Conservation (phyloP, 768 basidiomycete species). For the Calvatia gigantea region DNA sequence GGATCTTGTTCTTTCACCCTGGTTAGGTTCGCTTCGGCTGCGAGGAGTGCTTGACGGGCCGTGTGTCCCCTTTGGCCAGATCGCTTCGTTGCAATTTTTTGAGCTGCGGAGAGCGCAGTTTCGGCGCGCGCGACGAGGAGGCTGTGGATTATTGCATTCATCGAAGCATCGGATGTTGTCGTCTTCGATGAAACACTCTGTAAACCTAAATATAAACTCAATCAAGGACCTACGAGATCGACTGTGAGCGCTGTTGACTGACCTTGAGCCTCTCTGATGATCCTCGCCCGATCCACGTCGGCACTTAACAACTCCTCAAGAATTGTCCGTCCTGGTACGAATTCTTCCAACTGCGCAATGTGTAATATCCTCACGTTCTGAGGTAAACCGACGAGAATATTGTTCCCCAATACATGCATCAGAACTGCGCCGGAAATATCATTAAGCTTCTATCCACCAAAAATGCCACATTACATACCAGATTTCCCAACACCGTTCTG, state of each 20-base stretch:
- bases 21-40: slow-evolving; percentile 37
- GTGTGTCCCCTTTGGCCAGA: slow-evolving; percentile 56
- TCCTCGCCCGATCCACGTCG: slow-evolving; percentile 22
- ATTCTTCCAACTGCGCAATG: slow-evolving; percentile 29
- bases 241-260: background rate
- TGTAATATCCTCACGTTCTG: slow-evolving; percentile 30
- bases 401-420: slow-evolving; percentile 27
- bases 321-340: slow-evolving; percentile 22
- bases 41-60: slow-evolving; percentile 49
- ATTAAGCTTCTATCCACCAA: background rate
- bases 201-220: slow-evolving; percentile 17
- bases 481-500: slow-evolving; percentile 57
- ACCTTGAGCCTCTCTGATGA: slow-evolving; percentile 28
- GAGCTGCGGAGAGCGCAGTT: slow-evolving; percentile 28
- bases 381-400: slow-evolving; percentile 28
- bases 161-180: slow-evolving; percentile 15
- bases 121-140: slow-evolving; percentile 21
- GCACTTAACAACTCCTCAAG: slow-evolving; percentile 26
- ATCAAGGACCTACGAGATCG: background rate
- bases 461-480: slow-evolving; percentile 23
- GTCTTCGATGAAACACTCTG: slow-evolving; percentile 20
- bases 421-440: slow-evolving; percentile 17
- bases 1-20: slow-evolving; percentile 25
- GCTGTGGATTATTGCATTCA: slow-evolving; percentile 22
- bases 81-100: slow-evolving; percentile 47